Evolutionary conservation across 2,329 filamentous ascomycete genomes (phyloP), one percentile per base, ranked within the genome.

Genomic region (Epicoccum nigrum): DNA sequence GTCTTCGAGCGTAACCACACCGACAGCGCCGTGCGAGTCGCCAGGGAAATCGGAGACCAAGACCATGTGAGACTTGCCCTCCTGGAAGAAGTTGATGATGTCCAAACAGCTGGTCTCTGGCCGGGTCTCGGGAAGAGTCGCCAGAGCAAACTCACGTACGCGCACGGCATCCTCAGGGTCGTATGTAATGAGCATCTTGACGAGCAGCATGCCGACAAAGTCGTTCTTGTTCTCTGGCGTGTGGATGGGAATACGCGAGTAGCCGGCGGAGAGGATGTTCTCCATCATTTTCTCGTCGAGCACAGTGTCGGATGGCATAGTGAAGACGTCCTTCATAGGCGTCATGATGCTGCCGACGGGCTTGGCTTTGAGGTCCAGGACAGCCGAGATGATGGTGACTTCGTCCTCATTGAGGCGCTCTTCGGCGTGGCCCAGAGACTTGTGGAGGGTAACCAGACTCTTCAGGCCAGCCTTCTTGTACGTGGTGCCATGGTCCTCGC

Each of bases 31-130:
- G 65, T 89, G 86, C 65, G 96, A 87, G 60, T 95, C 90, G n/a
- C 93, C 92, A 1, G 94, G 94, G 59, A 78, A 83, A 66, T 96
- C 90, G 0, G 93, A 97, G 7, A 97, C 94, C 21, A 99, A 80
- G 0, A 97, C 93, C 92, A 99, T 96, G 74, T 99, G 94, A 1
- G 92, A 96, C 73, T 99, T 99, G 65, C 94, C 94, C 78, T 99
- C 94, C 74, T 99, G 94, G 79, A 99, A 99, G 75, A 97, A 99
- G 77, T 99, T 99, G 76, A 99, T 91, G 66, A 99, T 97, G 72
- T 99, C 94, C 48, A 99, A 77, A 71, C 94, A 99, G 77, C 92
- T 97, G 0, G 94, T 99, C 70, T 97, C 91, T 0, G 94, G 91
- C 8, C 90, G 85, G 0, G 94, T 99, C 74, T 99, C 94, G 1